A percentile compares a stretch with the other conserved stretches of the same genome.
Conservation (phyloP, 352 stramenopile species). For the Pythium graminicola region DNA sequence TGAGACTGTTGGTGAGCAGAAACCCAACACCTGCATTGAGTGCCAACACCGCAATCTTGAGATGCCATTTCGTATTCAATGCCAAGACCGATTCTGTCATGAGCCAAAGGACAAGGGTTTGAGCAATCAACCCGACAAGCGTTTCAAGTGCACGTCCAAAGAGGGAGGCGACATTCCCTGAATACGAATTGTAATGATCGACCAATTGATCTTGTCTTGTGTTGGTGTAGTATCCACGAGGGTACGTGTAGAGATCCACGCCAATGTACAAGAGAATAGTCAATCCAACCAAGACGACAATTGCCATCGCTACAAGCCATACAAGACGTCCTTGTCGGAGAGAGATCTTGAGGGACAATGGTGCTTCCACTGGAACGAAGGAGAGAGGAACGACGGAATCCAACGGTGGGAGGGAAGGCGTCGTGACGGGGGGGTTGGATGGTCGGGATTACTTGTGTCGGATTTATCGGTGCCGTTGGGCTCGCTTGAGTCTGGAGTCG, state of each 20-base stretch:
- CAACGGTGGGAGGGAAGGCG: too few species aligned
- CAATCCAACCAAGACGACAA: neutral
- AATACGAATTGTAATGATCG: conserved; percentile 7
- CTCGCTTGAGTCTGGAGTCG: too few species aligned
- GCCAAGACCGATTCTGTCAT: neutral
- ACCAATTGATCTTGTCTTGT: neutral
- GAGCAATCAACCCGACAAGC: neutral
- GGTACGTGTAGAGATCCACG: neutral
- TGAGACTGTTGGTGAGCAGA: conserved; percentile 1
- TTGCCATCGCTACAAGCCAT: neutral
- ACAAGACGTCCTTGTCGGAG: neutral
- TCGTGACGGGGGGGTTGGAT: too few species aligned
- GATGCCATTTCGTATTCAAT: neutral
- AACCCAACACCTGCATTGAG: neutral
- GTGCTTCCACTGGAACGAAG: too few species aligned
- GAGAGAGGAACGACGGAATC: too few species aligned
- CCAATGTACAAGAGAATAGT: neutral
- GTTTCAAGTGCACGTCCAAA: neutral
- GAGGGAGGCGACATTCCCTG: neutral
- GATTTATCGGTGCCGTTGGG: too few species aligned
- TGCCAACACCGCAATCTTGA: neutral
- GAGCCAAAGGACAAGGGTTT: conserved; percentile 4
- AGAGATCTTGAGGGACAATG: too few species aligned
- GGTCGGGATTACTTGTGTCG: too few species aligned
- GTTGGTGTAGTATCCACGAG: neutral